phyloP scores from a whole-genome alignment of 164 flowering plant species.

The Litsea cubeba region DNA sequence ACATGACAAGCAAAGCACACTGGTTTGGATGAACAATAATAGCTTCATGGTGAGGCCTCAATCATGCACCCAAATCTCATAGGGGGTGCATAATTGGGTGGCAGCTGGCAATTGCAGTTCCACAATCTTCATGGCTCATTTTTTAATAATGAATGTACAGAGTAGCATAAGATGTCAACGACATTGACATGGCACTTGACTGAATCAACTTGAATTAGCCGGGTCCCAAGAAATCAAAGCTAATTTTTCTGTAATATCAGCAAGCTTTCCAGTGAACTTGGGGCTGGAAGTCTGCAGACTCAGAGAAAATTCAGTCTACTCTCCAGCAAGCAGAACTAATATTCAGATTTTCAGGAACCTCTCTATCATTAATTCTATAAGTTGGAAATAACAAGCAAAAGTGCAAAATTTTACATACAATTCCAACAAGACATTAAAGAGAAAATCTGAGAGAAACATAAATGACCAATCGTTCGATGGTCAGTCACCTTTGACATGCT shows the following conservation, averaged over 20 bases:
- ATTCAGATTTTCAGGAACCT: neutral
- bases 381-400: neutral
- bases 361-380: neutral
- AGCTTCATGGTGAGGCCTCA: too few relatives aligned
- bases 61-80: too few relatives aligned
- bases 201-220: neutral
- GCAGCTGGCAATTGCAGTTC: too few relatives aligned
- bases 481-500: slow-evolving; percentile 43
- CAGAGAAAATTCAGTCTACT: neutral
- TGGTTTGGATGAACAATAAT: too few relatives aligned
- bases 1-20: too few relatives aligned
- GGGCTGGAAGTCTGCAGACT: too few relatives aligned
- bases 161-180: neutral
- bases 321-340: neutral
- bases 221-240: neutral
- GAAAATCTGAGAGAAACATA: neutral
- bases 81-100: too few relatives aligned
- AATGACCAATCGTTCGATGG: slow-evolving; percentile 27
- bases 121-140: too few relatives aligned
- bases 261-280: too few relatives aligned
- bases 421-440: neutral
- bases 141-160: too few relatives aligned
- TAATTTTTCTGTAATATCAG: neutral
- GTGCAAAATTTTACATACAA: too few relatives aligned
- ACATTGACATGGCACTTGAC: neutral